These are phyloP conservation scores for Gyromitra esculenta DNA, from an alignment of 2,329 filamentous ascomycete genomes.

Conservation along the genomic window DNA sequence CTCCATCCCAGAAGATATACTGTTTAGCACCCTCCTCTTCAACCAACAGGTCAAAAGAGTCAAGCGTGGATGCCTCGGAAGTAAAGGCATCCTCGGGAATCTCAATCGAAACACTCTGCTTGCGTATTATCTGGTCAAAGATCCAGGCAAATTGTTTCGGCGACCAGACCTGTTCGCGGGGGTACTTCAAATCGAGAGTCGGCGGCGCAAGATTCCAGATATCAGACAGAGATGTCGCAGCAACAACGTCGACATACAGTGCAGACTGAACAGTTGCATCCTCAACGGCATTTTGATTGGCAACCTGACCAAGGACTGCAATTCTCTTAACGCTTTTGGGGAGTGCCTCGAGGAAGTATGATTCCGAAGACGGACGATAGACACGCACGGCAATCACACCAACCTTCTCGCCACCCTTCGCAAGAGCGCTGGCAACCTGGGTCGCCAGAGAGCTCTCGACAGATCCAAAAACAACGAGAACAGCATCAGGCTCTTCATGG, in stretches of 20 bases:
- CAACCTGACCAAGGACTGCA: slow-evolving; percentile 88
- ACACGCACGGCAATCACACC: slow-evolving; percentile 91
- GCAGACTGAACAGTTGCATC: slow-evolving; percentile 83
- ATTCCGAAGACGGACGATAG: slow-evolving; percentile 94
- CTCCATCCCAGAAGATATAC: slow-evolving; percentile 93
- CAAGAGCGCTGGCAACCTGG: slow-evolving; percentile 79
- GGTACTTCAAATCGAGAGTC: slow-evolving; percentile 89
- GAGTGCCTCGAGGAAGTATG: slow-evolving; percentile 85
- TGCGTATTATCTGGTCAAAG: slow-evolving; percentile 63
- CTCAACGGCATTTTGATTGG: slow-evolving; percentile 74
- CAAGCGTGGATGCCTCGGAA: slow-evolving; percentile 62
- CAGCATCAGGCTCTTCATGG: slow-evolving; percentile 78
- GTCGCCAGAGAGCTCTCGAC: slow-evolving; percentile 86
- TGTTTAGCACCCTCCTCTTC: slow-evolving; percentile 61
- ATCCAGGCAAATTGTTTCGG: slow-evolving; percentile 64
- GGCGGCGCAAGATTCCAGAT: slow-evolving; percentile 71
- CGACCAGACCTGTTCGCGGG: slow-evolving; percentile 74
- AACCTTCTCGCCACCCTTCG: slow-evolving; percentile 77
- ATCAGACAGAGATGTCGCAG: slow-evolving; percentile 80
- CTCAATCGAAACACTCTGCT: slow-evolving; percentile 60
- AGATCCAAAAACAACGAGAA: slow-evolving; percentile 92
- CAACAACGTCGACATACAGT: slow-evolving; percentile 90
- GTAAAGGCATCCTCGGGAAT: slow-evolving; percentile 66
- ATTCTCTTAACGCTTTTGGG: slow-evolving; percentile 79
- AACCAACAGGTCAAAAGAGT: slow-evolving; percentile 61